These are phyloP conservation scores for Dictyostelium intermedium DNA, from an alignment of 78 protist species.

Conservation along the genomic window DNA sequence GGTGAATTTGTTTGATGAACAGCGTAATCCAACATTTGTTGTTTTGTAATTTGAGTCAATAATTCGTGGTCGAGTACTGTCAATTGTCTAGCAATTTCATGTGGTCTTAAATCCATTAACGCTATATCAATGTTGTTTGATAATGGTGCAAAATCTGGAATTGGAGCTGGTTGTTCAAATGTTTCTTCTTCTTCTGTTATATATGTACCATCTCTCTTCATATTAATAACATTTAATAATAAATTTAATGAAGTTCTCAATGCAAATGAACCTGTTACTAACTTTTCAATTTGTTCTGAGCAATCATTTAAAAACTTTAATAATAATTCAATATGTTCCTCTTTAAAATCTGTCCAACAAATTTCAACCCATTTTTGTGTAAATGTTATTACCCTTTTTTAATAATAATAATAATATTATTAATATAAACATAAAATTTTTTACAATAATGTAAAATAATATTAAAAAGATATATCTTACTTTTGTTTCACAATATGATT, in stretches of 20 bases:
- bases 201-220: constrained; percentile 33
- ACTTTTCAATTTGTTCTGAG: constrained; percentile 48
- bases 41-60: constrained; percentile 14
- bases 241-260: constrained; percentile 4
- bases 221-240: background rate
- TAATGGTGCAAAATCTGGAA: constrained; percentile 37
- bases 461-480: no score
- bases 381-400: constrained; percentile 21
- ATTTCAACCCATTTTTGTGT: constrained; percentile 50
- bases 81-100: constrained; percentile 71
- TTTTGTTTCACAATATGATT: constrained; percentile 18
- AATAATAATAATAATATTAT: background rate
- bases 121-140: background rate
- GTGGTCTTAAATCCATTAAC: constrained; percentile 43
- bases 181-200: constrained; percentile 5
- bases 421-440: background rate
- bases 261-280: constrained; percentile 1
- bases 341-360: constrained; percentile 45
- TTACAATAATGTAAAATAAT: background rate
- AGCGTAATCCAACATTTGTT: constrained; percentile 22
- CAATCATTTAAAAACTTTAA: constrained; percentile 19
- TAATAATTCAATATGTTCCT: background rate
- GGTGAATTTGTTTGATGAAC: constrained; percentile 50
- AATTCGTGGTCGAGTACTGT: constrained; percentile 48
- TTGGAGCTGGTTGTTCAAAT: constrained; percentile 65